A percentile compares a stretch with the other conserved stretches of the same genome.
Conservation (phyloP, 768 basidiomycete genomes). For the Boletus sp. region DNA sequence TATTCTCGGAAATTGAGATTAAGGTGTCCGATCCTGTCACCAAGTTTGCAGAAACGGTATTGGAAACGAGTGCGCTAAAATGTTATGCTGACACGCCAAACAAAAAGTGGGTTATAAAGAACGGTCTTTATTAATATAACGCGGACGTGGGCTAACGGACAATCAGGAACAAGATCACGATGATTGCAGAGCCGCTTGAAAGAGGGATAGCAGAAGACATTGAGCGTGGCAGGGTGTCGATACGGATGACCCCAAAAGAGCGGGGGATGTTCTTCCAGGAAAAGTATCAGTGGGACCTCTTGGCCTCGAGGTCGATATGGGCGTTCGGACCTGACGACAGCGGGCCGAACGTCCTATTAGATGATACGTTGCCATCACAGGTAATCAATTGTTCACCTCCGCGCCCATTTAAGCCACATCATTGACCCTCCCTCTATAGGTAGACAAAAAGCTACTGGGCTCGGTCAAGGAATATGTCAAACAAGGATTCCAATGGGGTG, state of each 20-base stretch:
- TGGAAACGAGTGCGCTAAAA: conserved; percentile 96
- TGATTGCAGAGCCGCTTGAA: conserved; percentile 98
- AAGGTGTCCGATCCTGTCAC: conserved; percentile 99
- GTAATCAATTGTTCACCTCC: conserved; percentile 37
- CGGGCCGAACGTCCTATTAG: conserved; percentile 90
- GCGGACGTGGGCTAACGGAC: conserved; percentile 13
- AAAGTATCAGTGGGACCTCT: conserved; percentile 97
- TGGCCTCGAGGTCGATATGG: conserved; percentile 98
- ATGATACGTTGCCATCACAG: conserved; percentile 95
- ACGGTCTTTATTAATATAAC: conserved; percentile 1
- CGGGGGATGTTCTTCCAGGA: conserved; percentile 94
- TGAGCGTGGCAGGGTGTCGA: conserved; percentile 88
- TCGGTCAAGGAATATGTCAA: conserved; percentile 94
- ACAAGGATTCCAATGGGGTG: conserved; percentile 99
- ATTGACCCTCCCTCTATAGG: conserved; percentile 39
- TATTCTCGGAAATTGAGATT: conserved; percentile 99
- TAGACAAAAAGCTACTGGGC: conserved; percentile 89
- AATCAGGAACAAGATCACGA: conserved; percentile 91
- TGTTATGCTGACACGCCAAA: conserved; percentile 99
- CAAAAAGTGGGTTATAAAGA: conserved; percentile 71
- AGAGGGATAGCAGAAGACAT: conserved; percentile 95
- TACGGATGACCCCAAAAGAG: conserved; percentile 94
- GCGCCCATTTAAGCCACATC: not conserved
- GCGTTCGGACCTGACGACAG: conserved; percentile 97
- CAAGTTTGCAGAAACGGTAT: conserved; percentile 96